A percentile compares a stretch with the other conserved stretches of the same genome.
phyloP scores from a whole-genome alignment of 2,329 filamentous ascomycete genomes.

The Neonectria hederae region DNA sequence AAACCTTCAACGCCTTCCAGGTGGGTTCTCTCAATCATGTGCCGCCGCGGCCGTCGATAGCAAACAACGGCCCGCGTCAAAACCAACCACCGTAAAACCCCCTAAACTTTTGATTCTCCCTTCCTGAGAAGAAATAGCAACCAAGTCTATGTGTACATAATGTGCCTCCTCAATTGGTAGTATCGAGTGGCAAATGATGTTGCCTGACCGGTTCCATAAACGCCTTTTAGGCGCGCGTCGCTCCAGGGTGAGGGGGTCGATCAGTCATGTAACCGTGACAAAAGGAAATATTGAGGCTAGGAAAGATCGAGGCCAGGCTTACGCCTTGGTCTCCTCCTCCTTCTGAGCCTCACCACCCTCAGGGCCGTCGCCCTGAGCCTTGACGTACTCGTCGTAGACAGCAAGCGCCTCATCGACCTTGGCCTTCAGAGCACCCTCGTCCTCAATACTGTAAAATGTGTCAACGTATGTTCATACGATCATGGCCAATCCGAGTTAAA shows the following conservation, averaged over 20 bases:
- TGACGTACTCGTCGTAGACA: slow-evolving; percentile 99
- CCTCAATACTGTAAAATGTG: slow-evolving; percentile 74
- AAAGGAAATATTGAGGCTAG: slow-evolving; percentile 40
- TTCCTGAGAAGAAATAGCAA: slow-evolving; percentile 51
- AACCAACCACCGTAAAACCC: slow-evolving; percentile 43
- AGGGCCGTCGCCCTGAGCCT: slow-evolving; percentile 69
- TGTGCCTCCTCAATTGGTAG: slow-evolving; percentile 42
- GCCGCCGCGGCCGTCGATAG: slow-evolving; percentile 33
- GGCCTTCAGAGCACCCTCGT: slow-evolving; percentile 85
- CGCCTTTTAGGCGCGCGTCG: slow-evolving; percentile 35
- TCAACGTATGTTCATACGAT: slow-evolving; percentile 21
- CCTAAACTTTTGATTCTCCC: slow-evolving; percentile 49
- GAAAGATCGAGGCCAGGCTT: slow-evolving; percentile 33
- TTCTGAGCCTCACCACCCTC: slow-evolving; percentile 57
- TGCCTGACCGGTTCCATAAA: slow-evolving; percentile 40
- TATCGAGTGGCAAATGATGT: slow-evolving; percentile 44
- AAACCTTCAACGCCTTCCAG: slow-evolving; percentile 54
- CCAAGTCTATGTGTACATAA: slow-evolving; percentile 55
- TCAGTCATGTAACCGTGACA: slow-evolving; percentile 44
- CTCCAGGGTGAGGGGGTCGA: slow-evolving; percentile 39
- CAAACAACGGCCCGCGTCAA: slow-evolving; percentile 35
- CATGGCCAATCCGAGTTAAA: slow-evolving; percentile 44
- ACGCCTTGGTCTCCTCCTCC: slow-evolving; percentile 59
- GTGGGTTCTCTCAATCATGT: slow-evolving; percentile 41
- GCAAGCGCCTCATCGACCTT: slow-evolving; percentile 98